phyloP scores from a whole-genome alignment of 768 basidiomycete species.

The Clavaria fumosa region DNA sequence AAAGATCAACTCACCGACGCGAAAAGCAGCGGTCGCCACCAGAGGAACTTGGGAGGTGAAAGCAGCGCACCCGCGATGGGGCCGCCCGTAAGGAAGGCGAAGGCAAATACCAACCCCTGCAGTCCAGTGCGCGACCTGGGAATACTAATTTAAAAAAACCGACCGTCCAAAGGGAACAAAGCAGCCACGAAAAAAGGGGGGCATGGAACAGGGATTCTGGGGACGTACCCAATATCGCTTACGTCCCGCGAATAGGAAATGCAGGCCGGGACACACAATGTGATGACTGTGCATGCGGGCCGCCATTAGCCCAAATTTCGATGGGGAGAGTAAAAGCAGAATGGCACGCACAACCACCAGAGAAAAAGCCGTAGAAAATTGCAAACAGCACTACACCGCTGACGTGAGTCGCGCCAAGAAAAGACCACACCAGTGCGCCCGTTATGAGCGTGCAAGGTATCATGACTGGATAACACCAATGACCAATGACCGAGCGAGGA shows the following conservation, averaged over 20 bases:
- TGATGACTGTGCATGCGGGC: too few relatives aligned
- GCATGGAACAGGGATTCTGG: background rate
- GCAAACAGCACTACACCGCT: constrained; percentile 21
- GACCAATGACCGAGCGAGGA: too few relatives aligned
- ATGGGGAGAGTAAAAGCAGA: background rate
- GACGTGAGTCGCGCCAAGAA: constrained; percentile 17
- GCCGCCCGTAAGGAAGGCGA: background rate
- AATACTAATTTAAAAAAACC: constrained; percentile 26
- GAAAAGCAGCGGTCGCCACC: background rate
- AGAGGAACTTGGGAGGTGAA: background rate
- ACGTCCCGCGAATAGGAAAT: constrained; percentile 28
- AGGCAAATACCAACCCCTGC: background rate
- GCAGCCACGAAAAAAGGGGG: too few relatives aligned
- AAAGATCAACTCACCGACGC: too few relatives aligned
- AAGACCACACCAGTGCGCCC: constrained; percentile 21
- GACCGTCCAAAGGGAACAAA: constrained; percentile 22
- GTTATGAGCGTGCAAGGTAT: constrained; percentile 17
- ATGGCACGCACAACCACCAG: constrained; percentile 23
- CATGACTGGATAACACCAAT: constrained; percentile 17
- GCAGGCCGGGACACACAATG: constrained; percentile 30
- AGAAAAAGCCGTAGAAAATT: constrained; percentile 26
- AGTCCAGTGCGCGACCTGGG: background rate
- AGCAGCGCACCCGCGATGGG: background rate
- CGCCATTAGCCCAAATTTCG: too few relatives aligned
- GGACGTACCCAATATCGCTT: constrained; percentile 34